Conservation (phyloP, 2,329 filamentous ascomycete species). For the Sphaceloma murrayae region DNA sequence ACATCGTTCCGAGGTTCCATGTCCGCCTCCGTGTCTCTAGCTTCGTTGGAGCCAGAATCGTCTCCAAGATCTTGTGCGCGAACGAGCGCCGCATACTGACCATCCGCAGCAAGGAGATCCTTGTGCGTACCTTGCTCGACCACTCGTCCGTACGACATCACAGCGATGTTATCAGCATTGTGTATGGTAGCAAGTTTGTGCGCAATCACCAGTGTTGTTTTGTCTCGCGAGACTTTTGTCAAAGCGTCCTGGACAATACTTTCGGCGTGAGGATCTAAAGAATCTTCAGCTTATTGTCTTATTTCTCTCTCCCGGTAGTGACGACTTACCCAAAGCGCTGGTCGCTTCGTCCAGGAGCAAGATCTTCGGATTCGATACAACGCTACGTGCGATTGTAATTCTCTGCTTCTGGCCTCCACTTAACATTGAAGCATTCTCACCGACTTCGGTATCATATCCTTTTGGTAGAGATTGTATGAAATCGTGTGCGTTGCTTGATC, state of each 20-base stretch:
- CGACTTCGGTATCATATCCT: slow-evolving; percentile 19
- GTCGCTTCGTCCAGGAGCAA: slow-evolving; percentile 38
- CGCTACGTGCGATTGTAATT: slow-evolving; percentile 35
- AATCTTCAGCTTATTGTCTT: slow-evolving; percentile 32
- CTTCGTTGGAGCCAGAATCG: no score
- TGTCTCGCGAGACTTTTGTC: slow-evolving; percentile 70
- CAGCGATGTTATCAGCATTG: slow-evolving; percentile 89
- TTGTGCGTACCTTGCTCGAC: slow-evolving; percentile 87
- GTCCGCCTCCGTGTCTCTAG: no score
- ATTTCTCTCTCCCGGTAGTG: slow-evolving; percentile 75
- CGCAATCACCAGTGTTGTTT: slow-evolving; percentile 92
- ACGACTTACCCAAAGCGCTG: slow-evolving; percentile 45
- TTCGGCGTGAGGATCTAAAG: slow-evolving; percentile 78
- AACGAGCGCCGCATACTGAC: slow-evolving; percentile 22
- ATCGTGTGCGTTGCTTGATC: slow-evolving; percentile 15
- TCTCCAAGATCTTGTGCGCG: neutral
- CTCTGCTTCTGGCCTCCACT: slow-evolving; percentile 35
- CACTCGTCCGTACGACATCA: slow-evolving; percentile 74
- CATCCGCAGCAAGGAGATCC: slow-evolving; percentile 57
- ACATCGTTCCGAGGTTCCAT: no score
- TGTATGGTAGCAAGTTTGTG: slow-evolving; percentile 83
- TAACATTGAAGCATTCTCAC: slow-evolving; percentile 16
- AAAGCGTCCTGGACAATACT: slow-evolving; percentile 88
- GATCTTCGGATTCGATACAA: slow-evolving; percentile 33
- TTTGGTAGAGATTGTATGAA: slow-evolving; percentile 18